Evolutionary conservation across 108 stramenopile genomes (phyloP), one percentile per base, ranked within the genome.

Genomic region (Nitzschia palea): DNA sequence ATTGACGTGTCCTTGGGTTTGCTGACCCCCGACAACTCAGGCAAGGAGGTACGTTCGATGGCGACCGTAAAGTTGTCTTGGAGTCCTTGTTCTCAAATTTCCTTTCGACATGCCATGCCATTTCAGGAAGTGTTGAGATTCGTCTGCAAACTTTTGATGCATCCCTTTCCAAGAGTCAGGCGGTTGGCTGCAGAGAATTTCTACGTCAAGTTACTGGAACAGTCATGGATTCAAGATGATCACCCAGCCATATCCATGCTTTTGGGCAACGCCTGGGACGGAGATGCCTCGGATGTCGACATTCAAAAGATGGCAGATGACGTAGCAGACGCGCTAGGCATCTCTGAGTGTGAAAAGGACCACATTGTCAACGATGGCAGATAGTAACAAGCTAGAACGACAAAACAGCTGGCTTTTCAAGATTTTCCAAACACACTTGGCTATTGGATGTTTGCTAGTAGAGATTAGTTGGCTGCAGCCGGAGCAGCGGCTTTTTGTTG

Each of bases 161-260:
- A 97, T 58, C 82, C 61, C 1, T 99, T 88, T 68, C 98, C 98
- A 33, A 82, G 89, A 25, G 89, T 99, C 4, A 72, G 98, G 20
- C 74, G 84, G 12, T 74, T 77, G 68, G 79, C 82, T 14, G 97
- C 97, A 37, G 95, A 96, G 67, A 84, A 94, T 57, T 71, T 97
- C 48, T 97, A 97, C 58, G 73, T 91, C 32, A 76, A 76, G 56
- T 53, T 97, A 30, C 58, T 91, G 26, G 93, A 90, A 53, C 75
- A 77, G 50, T 51, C 55, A n/a, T 37, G 61, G 0, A 20, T 68
- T 26, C 62, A 27, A n/a, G 50, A 42, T 3, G 44, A 67, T 34
- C 59, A 63, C 33, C 28, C 40, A 6, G 73, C 58, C 4, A 6
- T 67, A 6, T 15, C 58, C 20, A 15, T 74, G 10, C 51, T 74